A percentile compares a stretch with the other conserved stretches of the same genome.
These are phyloP conservation scores for Xerocomus amazonicus DNA, from an alignment of 1,284 basidiomycete species.

Conservation along the genomic window DNA sequence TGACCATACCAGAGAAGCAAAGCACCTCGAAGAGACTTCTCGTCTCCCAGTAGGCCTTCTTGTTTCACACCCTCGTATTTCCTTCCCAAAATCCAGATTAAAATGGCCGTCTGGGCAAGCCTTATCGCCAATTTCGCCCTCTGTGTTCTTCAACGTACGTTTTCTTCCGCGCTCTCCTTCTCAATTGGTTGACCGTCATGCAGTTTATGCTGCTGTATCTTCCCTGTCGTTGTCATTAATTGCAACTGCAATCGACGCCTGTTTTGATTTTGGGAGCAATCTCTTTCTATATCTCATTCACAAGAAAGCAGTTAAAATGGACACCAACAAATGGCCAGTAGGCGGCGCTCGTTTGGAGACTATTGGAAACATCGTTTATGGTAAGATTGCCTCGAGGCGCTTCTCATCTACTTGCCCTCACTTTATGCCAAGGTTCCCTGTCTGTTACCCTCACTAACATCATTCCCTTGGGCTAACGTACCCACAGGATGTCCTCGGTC, in stretches of 20 bases:
- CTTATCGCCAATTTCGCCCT: conserved; percentile 73
- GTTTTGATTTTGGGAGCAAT: conserved; percentile 92
- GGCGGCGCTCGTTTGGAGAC: conserved; percentile 89
- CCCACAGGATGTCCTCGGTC: conserved; percentile 74
- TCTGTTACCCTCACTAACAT: conserved; percentile 35
- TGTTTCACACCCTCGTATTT: conserved; percentile 12
- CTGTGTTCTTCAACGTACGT: conserved; percentile 64
- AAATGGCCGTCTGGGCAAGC: conserved; percentile 85
- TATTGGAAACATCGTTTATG: conserved; percentile 88
- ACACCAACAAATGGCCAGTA: conserved; percentile 86
- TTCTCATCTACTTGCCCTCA: conserved; percentile 1
- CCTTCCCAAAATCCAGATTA: conserved; percentile 53
- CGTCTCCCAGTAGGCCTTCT: conserved; percentile 57
- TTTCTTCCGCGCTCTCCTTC: background rate
- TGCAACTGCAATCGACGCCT: conserved; percentile 85
- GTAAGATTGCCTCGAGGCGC: conserved; percentile 39
- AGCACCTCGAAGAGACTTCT: conserved; percentile 56
- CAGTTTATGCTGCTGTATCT: conserved; percentile 85
- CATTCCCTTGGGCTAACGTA: conserved; percentile 11
- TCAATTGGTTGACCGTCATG: background rate
- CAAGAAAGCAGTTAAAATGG: conserved; percentile 67
- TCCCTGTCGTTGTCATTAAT: conserved; percentile 85
- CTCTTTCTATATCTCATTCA: conserved; percentile 83
- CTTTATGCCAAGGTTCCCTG: conserved; percentile 57
- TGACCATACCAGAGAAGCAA: conserved; percentile 74